A percentile compares a stretch with the other conserved stretches of the same genome.
These are phyloP conservation scores for Passiflora organensis DNA, from an alignment of 345 rosid genomes.

Conservation along the genomic window DNA sequence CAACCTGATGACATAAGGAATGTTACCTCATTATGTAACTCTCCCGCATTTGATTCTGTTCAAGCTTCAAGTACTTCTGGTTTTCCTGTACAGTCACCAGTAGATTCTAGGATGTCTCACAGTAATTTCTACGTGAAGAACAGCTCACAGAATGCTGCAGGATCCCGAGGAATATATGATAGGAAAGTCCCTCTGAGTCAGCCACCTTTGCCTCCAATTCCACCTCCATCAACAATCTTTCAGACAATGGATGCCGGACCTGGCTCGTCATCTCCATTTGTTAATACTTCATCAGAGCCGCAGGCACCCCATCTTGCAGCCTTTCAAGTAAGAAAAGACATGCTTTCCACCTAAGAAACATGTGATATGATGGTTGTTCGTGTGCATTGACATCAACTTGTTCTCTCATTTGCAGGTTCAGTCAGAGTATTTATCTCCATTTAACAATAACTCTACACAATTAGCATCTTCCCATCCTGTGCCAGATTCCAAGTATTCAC, in stretches of 20 bases:
- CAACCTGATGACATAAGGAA: slow-evolving; percentile 64
- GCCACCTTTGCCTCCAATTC: slow-evolving; percentile 93
- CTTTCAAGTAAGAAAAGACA: slow-evolving; percentile 35
- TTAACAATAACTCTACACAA: slow-evolving; percentile 25
- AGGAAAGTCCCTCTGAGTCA: slow-evolving; percentile 56
- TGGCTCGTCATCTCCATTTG: slow-evolving; percentile 45
- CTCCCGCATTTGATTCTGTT: slow-evolving; percentile 42
- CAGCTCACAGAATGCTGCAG: slow-evolving; percentile 51
- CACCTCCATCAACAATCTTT: slow-evolving; percentile 60
- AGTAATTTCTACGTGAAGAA: slow-evolving; percentile 62
- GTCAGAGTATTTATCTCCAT: slow-evolving; percentile 43
- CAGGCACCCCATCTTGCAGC: slow-evolving; percentile 30
- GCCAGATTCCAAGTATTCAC: slow-evolving; percentile 39
- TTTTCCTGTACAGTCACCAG: slow-evolving; percentile 39
- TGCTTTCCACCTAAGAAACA: neutral
- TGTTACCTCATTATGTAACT: slow-evolving; percentile 34
- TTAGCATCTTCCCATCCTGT: slow-evolving; percentile 28
- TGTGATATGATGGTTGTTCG: neutral
- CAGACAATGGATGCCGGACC: slow-evolving; percentile 48
- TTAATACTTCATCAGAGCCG: slow-evolving; percentile 34
- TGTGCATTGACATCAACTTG: slow-evolving; percentile 5
- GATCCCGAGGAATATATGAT: slow-evolving; percentile 69
- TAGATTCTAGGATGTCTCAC: slow-evolving; percentile 57
- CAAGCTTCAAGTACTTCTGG: slow-evolving; percentile 38
- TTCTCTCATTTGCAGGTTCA: slow-evolving; percentile 43